Evolutionary conservation across 208 protist species (phyloP).

Genomic region (Porcisia hertigi): DNA sequence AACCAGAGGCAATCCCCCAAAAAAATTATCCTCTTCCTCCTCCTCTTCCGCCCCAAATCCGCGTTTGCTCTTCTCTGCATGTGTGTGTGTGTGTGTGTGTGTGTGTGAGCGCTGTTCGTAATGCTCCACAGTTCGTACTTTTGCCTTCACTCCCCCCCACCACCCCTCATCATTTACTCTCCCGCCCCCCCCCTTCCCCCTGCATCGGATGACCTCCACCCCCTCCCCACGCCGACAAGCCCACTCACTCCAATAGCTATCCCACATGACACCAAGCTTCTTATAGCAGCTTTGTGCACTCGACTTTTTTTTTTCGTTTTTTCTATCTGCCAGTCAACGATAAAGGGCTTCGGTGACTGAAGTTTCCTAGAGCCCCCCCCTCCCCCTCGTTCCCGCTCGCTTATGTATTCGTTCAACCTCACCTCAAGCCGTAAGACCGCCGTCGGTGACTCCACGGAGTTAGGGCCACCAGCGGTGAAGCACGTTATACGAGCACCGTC

Average conservation of each 20-base stretch:
- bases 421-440: not conserved
- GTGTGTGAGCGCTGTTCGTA: too few species aligned
- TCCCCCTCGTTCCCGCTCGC: not conserved
- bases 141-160: too few species aligned
- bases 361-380: not conserved
- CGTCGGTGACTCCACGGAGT: conserved; percentile 8
- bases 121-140: too few species aligned
- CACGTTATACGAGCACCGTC: conserved; percentile 14
- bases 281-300: not conserved
- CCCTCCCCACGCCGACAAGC: not conserved
- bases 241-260: not conserved
- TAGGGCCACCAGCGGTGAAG: not conserved
- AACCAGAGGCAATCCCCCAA: too few species aligned
- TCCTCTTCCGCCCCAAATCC: not conserved
- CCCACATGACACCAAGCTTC: not conserved
- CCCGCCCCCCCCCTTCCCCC: not conserved
- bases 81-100: conserved; percentile 6
- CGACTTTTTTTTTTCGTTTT: not conserved
- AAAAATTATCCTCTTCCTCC: not conserved
- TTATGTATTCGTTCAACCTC: conserved; percentile 28
- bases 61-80: not conserved
- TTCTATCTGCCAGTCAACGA: not conserved
- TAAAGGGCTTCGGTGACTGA: not conserved
- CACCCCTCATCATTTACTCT: not conserved
- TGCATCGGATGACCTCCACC: not conserved